phyloP scores from a whole-genome alignment of 768 basidiomycete species.

The Boletus rubescentipes region DNA sequence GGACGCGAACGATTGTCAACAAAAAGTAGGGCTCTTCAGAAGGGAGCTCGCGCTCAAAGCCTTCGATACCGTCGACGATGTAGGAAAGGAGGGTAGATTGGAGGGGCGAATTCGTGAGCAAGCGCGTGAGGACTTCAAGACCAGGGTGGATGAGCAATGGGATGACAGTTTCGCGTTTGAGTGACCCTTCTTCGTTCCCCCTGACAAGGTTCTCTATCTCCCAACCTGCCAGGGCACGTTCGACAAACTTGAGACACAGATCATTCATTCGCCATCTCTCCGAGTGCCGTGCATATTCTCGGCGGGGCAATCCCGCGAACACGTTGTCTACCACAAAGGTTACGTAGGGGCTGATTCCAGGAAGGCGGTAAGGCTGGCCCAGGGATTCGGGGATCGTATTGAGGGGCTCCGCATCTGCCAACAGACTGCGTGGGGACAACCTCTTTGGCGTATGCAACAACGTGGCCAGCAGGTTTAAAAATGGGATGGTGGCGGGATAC shows the following conservation, averaged over 20 bases:
- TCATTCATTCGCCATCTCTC: slow-evolving; percentile 90
- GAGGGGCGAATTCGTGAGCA: slow-evolving; percentile 71
- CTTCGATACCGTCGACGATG: slow-evolving; percentile 75
- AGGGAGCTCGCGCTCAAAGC: slow-evolving; percentile 68
- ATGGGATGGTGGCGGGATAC: slow-evolving; percentile 89
- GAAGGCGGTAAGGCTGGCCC: slow-evolving; percentile 76
- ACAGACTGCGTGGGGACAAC: slow-evolving; percentile 56
- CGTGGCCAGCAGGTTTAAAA: slow-evolving; percentile 77
- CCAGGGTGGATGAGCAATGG: slow-evolving; percentile 77
- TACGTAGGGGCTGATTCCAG: slow-evolving; percentile 79
- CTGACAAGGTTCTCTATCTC: slow-evolving; percentile 73
- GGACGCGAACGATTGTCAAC: slow-evolving; percentile 72
- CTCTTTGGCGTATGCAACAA: slow-evolving; percentile 84
- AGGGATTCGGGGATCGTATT: slow-evolving; percentile 79
- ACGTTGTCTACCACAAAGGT: slow-evolving; percentile 91
- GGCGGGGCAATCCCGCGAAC: slow-evolving; percentile 68
- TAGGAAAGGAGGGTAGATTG: slow-evolving; percentile 76
- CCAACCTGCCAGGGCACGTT: slow-evolving; percentile 78
- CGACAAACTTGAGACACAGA: slow-evolving; percentile 79
- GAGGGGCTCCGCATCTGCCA: slow-evolving; percentile 57
- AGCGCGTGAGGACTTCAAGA: slow-evolving; percentile 77
- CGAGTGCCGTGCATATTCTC: slow-evolving; percentile 71
- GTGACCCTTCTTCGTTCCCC: slow-evolving; percentile 49
- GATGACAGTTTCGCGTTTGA: slow-evolving; percentile 52
- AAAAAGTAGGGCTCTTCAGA: slow-evolving; percentile 71